Conservation (phyloP, 306 rosid species). For the Datisca glomerata region DNA sequence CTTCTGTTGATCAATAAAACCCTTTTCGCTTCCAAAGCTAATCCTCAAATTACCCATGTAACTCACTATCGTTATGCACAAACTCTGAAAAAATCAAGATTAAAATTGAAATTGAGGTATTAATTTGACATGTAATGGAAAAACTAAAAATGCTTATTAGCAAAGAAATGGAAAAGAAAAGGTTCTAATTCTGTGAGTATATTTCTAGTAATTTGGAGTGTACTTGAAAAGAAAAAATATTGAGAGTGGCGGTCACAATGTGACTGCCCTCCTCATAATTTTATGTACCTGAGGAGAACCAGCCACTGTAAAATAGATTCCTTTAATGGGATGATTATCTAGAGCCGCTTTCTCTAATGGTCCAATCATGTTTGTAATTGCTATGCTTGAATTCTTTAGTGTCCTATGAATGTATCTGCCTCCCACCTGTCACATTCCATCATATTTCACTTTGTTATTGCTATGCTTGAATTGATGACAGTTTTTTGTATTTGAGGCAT, state of each 20-base stretch:
- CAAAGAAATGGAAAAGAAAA: too few relatives aligned
- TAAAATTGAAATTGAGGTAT: too few relatives aligned
- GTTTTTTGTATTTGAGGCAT: too few relatives aligned
- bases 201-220: too few relatives aligned
- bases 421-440: constrained; percentile 27
- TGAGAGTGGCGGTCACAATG: too few relatives aligned
- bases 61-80: constrained; percentile 28
- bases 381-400: constrained; percentile 27
- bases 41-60: constrained; percentile 32
- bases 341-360: constrained; percentile 44
- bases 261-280: too few relatives aligned
- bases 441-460: too few relatives aligned
- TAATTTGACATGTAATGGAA: too few relatives aligned
- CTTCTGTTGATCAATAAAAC: constrained; percentile 22
- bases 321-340: constrained; percentile 26
- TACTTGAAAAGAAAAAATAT: too few relatives aligned
- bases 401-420: constrained; percentile 33
- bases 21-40: constrained; percentile 24
- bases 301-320: constrained; percentile 23
- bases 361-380: constrained; percentile 43
- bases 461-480: too few relatives aligned
- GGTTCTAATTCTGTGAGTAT: too few relatives aligned
- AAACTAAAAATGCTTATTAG: too few relatives aligned
- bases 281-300: constrained; percentile 48
- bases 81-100: constrained; percentile 23